Conservation (phyloP, 176 grass and related monocot genomes). For the Cymbopogon citratus region DNA sequence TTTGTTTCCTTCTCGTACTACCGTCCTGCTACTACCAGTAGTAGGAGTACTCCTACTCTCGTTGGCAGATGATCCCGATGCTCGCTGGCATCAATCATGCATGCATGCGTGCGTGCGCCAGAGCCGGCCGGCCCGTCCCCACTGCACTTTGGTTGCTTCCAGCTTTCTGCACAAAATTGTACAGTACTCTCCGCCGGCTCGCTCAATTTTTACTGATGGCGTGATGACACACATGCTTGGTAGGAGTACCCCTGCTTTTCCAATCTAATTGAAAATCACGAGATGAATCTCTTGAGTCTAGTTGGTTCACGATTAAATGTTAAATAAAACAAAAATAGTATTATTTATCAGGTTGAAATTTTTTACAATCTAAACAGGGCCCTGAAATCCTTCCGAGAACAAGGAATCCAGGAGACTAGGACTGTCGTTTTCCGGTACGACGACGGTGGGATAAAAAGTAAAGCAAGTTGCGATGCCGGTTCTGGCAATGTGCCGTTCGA, state of each 20-base stretch:
- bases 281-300: too few relatives aligned
- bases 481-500: too few relatives aligned
- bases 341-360: too few relatives aligned
- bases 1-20: neutral
- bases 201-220: neutral
- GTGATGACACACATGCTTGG: too few relatives aligned
- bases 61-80: conserved; percentile 38
- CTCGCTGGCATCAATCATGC: conserved; percentile 14
- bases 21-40: neutral
- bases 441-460: neutral
- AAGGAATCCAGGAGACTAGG: neutral
- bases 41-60: neutral
- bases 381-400: conserved; percentile 4
- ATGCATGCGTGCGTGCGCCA: neutral
- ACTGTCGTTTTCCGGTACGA: conserved; percentile 5
- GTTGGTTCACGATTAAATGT: too few relatives aligned
- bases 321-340: too few relatives aligned
- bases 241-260: neutral
- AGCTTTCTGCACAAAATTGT: neutral
- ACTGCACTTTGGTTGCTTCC: neutral
- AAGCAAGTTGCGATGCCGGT: too few relatives aligned
- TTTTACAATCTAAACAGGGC: too few relatives aligned
- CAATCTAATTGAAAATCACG: too few relatives aligned
- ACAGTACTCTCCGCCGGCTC: neutral
- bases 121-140: neutral